Conservation (phyloP, 2,329 filamentous ascomycete genomes). For the Phialophora macrospora region DNA sequence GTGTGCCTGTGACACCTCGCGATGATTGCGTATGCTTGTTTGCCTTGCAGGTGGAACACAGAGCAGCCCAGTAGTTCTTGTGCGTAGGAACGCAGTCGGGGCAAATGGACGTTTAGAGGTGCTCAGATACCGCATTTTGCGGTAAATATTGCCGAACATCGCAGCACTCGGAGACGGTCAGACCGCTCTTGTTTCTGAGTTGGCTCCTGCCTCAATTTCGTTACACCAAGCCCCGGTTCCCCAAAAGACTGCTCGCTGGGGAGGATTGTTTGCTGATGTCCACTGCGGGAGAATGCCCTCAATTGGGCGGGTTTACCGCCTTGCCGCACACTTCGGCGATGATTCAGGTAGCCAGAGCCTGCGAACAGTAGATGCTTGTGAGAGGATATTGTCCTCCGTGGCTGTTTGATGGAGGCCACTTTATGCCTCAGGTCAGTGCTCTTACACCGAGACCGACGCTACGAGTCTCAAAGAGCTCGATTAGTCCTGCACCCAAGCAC, state of each 20-base stretch:
- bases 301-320: neutral
- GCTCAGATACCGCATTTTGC: neutral
- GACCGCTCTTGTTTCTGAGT: neutral
- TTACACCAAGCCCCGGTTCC: neutral
- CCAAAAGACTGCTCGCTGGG: neutral
- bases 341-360: neutral
- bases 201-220: neutral
- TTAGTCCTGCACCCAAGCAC: slow-evolving; percentile 63
- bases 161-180: neutral
- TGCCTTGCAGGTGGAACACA: neutral
- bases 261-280: neutral
- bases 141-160: neutral
- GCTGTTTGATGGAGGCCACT: neutral
- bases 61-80: neutral
- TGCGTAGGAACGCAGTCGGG: neutral
- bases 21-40: neutral
- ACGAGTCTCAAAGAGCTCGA: slow-evolving; percentile 68
- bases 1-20: neutral
- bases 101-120: neutral
- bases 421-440: slow-evolving; percentile 29
- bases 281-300: neutral
- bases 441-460: slow-evolving; percentile 63
- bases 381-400: neutral
- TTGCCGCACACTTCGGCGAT: neutral
- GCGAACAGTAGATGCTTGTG: neutral